phyloP scores from a whole-genome alignment of 805 yeast species.

The Candida vaughaniae region DNA sequence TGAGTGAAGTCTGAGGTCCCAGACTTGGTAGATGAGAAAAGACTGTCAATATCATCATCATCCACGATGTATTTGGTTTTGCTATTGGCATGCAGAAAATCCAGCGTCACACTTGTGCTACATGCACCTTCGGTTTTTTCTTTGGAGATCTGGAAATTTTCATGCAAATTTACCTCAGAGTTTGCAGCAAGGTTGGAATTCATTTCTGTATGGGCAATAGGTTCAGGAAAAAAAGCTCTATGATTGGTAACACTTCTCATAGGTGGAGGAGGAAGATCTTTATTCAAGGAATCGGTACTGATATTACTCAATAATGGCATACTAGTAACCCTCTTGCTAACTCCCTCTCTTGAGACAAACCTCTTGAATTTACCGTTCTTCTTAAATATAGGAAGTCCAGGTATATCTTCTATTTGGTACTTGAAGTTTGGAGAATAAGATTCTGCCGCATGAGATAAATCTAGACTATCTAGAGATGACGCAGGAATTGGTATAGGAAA shows the following conservation, averaged over 20 bases:
- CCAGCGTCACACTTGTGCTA: too few species aligned
- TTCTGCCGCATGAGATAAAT: constrained; percentile 26
- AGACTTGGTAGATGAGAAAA: constrained; percentile 8
- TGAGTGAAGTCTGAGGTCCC: constrained; percentile 4
- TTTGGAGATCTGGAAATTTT: too few species aligned
- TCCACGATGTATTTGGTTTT: constrained; percentile 8
- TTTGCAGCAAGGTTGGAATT: too few species aligned
- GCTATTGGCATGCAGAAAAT: neutral
- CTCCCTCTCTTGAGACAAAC: constrained; percentile 10
- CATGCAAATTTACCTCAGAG: too few species aligned
- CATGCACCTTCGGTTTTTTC: too few species aligned
- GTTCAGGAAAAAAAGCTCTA: too few species aligned
- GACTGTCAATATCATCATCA: constrained; percentile 10
- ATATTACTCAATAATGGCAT: constrained; percentile 11
- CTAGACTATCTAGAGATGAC: constrained; percentile 16
- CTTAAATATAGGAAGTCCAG: constrained; percentile 17
- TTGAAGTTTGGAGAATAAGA: constrained; percentile 25
- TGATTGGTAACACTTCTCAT: constrained; percentile 3
- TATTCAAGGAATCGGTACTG: constrained; percentile 3
- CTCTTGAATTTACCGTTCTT: constrained; percentile 21
- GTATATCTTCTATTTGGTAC: constrained; percentile 24
- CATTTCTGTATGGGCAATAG: too few species aligned
- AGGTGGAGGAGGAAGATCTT: constrained; percentile 7
- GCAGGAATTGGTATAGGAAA: constrained; percentile 26
- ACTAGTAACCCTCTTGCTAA: constrained; percentile 8